Evolutionary conservation across 2,329 filamentous ascomycete species (phyloP), one percentile per base, ranked within the genome.

Genomic region (Periconia sp.): DNA sequence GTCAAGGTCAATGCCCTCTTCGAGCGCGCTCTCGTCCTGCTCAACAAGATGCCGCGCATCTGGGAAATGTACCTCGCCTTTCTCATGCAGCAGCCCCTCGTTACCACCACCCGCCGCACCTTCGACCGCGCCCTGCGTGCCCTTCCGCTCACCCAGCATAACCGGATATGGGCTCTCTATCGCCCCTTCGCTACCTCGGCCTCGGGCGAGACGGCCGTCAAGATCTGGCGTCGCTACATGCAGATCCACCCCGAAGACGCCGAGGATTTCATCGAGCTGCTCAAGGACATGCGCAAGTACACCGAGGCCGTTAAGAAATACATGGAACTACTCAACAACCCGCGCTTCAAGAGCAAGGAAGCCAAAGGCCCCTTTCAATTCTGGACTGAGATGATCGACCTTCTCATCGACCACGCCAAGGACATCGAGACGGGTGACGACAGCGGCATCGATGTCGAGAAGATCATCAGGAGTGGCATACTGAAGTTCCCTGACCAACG

Each of bases 41-140:
- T 99, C 50, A 96, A 99, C 75, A 99, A 99, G 75, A 99, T 99
- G 94, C 94, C 95, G 17, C 83, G 85, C 56, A 94, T 99, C 66
- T 99, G 94, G 95, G 92, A 96, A 69, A 89, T 97, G 85, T 99
- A 96, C 68, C 84, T 99, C 50, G 82, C 82, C 35, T 97, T 99
- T 65, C 78, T 99, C 44, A 84, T 92, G 66, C 84, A 88, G 63
- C 94, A 99, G 69, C 94, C 94, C n/a, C 77, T 95, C 40, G 85
- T 99, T 48, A 96, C 92, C 6, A 79, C 85, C 43, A 95, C 90
- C 18, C 84, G 94, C 46, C 85, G 85, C 53, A 89, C 89, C 1
- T 99, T 99, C 73, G 92, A 99, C 72, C 86, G 91, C 46, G 92
- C 94, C 10, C 79, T 99, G 32, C 85, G 92, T 51, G 92, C 95